Percentiles rank a stretch among this genome's conserved stretches.
Evolutionary conservation across 345 rosid species (phyloP).

Genomic region (Euclidium syriacum): DNA sequence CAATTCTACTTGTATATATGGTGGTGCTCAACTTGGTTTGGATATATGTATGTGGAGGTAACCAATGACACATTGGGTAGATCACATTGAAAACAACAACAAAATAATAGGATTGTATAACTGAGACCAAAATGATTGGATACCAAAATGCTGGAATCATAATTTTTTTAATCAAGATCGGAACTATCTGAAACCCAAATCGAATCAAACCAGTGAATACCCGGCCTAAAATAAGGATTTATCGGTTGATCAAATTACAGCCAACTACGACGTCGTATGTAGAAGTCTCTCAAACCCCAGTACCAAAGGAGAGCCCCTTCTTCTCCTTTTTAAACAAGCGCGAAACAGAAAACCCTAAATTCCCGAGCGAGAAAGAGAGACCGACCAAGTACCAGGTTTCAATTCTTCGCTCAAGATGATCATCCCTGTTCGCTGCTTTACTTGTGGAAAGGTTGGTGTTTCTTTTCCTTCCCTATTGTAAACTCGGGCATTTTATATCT

Average conservation of each 20-base stretch:
- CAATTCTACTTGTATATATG: conserved; percentile 62
- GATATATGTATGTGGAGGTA: conserved; percentile 91
- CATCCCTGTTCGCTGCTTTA: conserved; percentile 36
- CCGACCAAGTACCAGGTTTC: neutral
- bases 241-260: neutral
- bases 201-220: too few relatives aligned
- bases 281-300: neutral
- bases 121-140: too few relatives aligned
- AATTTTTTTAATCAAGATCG: too few relatives aligned
- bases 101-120: neutral
- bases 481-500: neutral
- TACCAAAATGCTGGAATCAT: too few relatives aligned
- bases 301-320: neutral
- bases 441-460: conserved; percentile 30
- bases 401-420: conserved; percentile 24
- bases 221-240: too few relatives aligned
- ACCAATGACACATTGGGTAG: neutral
- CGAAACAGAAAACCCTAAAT: conserved; percentile 15
- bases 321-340: neutral
- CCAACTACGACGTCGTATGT: neutral
- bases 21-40: conserved; percentile 71
- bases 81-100: neutral
- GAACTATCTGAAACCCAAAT: too few relatives aligned
- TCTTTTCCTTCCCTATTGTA: neutral
- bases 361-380: conserved; percentile 12